Base-by-base conservation (phyloP, 768 basidiomycete genomes). In the Lepiota venenata region DNA sequence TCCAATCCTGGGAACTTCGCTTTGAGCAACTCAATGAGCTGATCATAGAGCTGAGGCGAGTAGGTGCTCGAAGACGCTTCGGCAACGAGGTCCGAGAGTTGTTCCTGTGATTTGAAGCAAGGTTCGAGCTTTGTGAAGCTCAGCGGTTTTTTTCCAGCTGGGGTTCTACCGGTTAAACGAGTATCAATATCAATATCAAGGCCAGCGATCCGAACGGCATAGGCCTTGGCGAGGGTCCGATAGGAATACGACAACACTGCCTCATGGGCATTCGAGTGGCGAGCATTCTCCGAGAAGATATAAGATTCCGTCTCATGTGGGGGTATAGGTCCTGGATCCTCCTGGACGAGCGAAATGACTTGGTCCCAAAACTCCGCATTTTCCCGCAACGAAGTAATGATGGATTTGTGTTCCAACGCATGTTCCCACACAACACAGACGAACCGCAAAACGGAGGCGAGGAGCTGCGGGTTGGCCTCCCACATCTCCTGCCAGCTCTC, bases 401-500 rank as follows among this genome's bases (percentile, higher is more conserved):
- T 69, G 0, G 71, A 58, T 52, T 80, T 83, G 64, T 93, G 87
- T 63, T 94, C 87, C 58, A 85, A 72, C 25, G 83, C 84, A 61
- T 91, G 87, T 65, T 88, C 80, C 92, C 91, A 90, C 15, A 89
- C 82, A 21, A 84, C 75, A 57, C 85, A 81, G 60, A 93, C 68
- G 72, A 95, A 96, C 4, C 81, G 76, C 45, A 96, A 69, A 16
- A 91, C 79, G 10, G 85, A 83, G 0, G 86, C 79, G 11, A 97
- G 76, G 8, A 94, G 71, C 16, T 85, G 79, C 0, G 93, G 91
- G 56, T 91, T 90, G 25, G 78, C 67, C 40, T 88, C 83, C 87
- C 91, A 92, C 42, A 88, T 73, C 21, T 81, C 80, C 46, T 82
- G 81, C 91, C 91, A 93, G 42, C 74, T 76, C 5, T 72, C 75